These are phyloP conservation scores for Fusarium clavum DNA, from an alignment of 2,329 filamentous ascomycete species.

Conservation along the genomic window DNA sequence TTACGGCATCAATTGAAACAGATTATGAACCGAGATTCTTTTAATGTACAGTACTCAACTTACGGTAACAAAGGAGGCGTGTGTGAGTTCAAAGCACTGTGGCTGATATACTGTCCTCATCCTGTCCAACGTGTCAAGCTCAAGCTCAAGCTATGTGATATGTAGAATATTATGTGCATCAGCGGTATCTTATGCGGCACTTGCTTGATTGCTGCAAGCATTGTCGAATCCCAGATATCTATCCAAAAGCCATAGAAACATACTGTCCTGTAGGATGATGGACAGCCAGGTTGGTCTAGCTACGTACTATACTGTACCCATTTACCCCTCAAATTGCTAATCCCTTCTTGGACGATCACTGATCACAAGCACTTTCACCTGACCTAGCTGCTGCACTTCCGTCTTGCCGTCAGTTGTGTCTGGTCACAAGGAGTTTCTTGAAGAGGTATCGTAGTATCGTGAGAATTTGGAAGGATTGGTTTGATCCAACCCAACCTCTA, in stretches of 20 bases:
- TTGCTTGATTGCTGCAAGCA: constrained; percentile 22
- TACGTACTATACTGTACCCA: constrained; percentile 1
- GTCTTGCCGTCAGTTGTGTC: constrained; percentile 7
- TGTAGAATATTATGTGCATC: not conserved
- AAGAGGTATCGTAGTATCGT: constrained; percentile 15
- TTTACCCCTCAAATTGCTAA: constrained; percentile 40
- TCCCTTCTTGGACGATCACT: constrained; percentile 28
- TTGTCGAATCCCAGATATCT: constrained; percentile 15
- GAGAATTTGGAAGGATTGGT: not conserved
- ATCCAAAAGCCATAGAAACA: not conserved
- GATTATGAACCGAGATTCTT: constrained; percentile 32
- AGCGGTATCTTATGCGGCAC: constrained; percentile 19
- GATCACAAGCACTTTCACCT: constrained; percentile 41
- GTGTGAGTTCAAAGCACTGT: constrained; percentile 18
- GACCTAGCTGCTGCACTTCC: constrained; percentile 22
- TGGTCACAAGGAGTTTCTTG: constrained; percentile 10
- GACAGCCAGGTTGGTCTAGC: constrained; percentile 9
- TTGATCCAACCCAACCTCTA: not conserved
- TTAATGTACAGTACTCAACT: constrained; percentile 28
- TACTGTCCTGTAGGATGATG: not conserved
- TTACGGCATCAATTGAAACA: constrained; percentile 10
- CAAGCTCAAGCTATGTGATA: not conserved
- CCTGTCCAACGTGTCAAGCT: not conserved
- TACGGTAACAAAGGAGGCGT: constrained; percentile 14
- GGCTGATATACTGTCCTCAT: not conserved